phyloP scores from a whole-genome alignment of 768 basidiomycete genomes.

The Tricholoma sp. region DNA sequence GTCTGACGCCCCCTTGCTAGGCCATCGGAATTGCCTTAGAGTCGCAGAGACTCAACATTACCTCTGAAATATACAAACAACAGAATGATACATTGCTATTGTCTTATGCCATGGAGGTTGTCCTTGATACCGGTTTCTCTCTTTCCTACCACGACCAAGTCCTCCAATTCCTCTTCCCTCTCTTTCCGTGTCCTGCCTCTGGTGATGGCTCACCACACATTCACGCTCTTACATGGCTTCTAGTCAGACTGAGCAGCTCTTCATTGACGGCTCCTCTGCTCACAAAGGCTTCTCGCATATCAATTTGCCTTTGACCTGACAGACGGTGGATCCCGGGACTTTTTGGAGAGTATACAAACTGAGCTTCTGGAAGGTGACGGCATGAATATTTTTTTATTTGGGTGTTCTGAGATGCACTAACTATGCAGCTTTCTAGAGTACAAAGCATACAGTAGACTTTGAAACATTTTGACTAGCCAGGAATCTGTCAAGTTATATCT shows the following conservation, averaged over 20 bases:
- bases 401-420: background rate
- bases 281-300: constrained; percentile 70
- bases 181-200: constrained; percentile 74
- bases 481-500: constrained; percentile 91
- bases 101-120: constrained; percentile 88
- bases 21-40: constrained; percentile 96
- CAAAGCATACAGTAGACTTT: constrained; percentile 68
- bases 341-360: constrained; percentile 70
- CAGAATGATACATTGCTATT: constrained; percentile 76
- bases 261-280: constrained; percentile 72
- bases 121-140: constrained; percentile 85
- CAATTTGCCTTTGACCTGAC: constrained; percentile 95
- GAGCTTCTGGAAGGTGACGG: constrained; percentile 64
- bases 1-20: constrained; percentile 34
- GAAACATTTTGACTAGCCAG: constrained; percentile 82
- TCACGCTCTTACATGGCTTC: constrained; percentile 79
- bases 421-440: constrained; percentile 35
- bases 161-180: constrained; percentile 71
- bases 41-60: constrained; percentile 81
- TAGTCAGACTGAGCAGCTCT: constrained; percentile 84
- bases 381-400: constrained; percentile 31
- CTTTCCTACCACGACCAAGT: constrained; percentile 82
- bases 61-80: constrained; percentile 68
- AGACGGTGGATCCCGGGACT: constrained; percentile 92
- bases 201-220: constrained; percentile 74